Evolutionary conservation across 805 yeast genomes (phyloP), one percentile per base, ranked within the genome.

Genomic region (Teunomyces stri): DNA sequence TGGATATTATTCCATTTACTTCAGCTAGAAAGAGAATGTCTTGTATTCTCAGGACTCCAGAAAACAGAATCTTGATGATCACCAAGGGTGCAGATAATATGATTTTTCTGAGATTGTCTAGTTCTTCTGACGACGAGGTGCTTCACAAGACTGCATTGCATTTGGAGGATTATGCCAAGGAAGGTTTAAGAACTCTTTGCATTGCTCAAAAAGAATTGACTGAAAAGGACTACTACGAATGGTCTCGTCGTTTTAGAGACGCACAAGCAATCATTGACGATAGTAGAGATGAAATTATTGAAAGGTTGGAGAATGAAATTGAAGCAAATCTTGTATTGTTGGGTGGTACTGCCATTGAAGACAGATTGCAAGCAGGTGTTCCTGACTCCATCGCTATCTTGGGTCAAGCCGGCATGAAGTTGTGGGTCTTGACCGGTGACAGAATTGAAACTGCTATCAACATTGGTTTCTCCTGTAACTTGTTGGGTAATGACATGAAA

Each of bases 281-380:
- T 38, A 72, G 81, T 47, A 74, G 92, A 48, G 92, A 86, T 13
- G 79, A 66, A 22, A 57, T 66, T 34, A 71, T 84, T 56, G 87
- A 80, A 31, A 52, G 53, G 22, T 73, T 82, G 22, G 79, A 81
- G 21, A 82, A 76, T 37, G 82, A 80, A 47, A 72, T 87, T 45
- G 95, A 87, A 64, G 70, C 79, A 39, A 83, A 84, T 35, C 70
- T 87, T 55, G 73, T 72, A 12, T 68, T 87, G 45, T 65, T 87
- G 20, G 95, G 95, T 57, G 94, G 94, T 53, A 87, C 95, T 35
- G 94, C 94, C 28, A 87, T 87, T 64, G 95, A 87, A 64, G 95
- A 87, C 70, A 75, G 90, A 61, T 69, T 87, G 51, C 95, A 87
- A 65, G 89, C 85, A 56, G 94, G 94, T 69, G 95, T 87, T 46